phyloP scores from a whole-genome alignment of 352 stramenopile genomes.

The Phytophthora lateralis region DNA sequence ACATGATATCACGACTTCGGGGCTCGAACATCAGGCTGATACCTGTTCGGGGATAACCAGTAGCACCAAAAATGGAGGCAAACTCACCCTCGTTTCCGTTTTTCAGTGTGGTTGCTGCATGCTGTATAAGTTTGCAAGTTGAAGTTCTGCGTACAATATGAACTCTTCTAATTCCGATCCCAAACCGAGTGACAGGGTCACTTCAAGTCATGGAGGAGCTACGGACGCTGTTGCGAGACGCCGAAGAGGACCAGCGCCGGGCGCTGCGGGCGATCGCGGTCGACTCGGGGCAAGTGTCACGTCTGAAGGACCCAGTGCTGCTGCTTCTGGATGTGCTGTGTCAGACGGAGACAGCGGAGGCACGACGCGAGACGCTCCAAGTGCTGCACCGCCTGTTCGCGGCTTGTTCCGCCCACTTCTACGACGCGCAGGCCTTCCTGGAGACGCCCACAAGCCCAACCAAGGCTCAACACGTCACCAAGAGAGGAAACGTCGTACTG shows the following conservation, averaged over 20 bases:
- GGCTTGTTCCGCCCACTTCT: conserved; percentile 40
- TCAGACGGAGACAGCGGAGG: conserved; percentile 30
- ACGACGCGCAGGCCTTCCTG: conserved; percentile 45
- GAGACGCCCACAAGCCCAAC: conserved; percentile 11
- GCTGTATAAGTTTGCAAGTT: neutral
- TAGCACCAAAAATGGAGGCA: no score
- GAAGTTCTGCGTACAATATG: neutral
- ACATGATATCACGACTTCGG: no score
- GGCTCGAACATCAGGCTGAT: no score
- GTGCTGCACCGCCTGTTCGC: conserved; percentile 50
- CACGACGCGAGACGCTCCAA: conserved; percentile 41
- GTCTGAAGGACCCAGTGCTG: conserved; percentile 50
- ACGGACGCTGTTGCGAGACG: conserved; percentile 41
- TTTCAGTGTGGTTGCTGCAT: no score
- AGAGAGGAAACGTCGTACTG: conserved; percentile 49
- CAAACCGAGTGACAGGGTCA: neutral
- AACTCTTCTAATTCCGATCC: neutral
- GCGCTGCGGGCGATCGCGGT: conserved; percentile 33
- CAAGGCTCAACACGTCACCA: conserved; percentile 10
- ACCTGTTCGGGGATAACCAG: no score
- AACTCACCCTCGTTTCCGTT: no score
- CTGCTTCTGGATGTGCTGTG: conserved; percentile 56
- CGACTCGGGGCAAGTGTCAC: conserved; percentile 26
- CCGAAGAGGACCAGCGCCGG: conserved; percentile 46
- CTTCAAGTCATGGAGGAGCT: conserved; percentile 26